phyloP scores from a whole-genome alignment of 192 early-diverging fungal species.

The Dissophora globulifera region DNA sequence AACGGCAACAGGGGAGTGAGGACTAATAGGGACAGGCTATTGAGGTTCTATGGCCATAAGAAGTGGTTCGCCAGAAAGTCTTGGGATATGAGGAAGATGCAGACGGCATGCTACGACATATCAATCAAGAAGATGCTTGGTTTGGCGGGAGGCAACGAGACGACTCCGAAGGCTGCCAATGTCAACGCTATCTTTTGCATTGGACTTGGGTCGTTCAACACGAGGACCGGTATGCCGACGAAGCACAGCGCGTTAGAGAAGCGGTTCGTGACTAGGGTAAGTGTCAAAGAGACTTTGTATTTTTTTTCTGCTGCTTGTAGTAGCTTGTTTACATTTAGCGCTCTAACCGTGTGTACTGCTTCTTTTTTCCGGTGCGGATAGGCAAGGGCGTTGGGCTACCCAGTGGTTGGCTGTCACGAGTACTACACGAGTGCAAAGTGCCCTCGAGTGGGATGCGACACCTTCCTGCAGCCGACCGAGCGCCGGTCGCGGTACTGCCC shows the following conservation, averaged over 20 bases:
- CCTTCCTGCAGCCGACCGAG: too few relatives aligned
- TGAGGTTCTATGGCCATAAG: not conserved
- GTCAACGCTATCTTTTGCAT: conserved; percentile 3
- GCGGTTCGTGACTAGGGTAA: not conserved
- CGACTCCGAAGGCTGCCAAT: not conserved
- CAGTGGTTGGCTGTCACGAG: too few relatives aligned
- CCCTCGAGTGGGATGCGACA: too few relatives aligned
- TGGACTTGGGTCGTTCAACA: not conserved
- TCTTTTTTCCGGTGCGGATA: too few relatives aligned
- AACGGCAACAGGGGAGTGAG: too few relatives aligned
- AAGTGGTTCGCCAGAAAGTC: not conserved
- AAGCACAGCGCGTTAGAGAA: not conserved
- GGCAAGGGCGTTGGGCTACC: too few relatives aligned
- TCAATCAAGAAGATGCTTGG: not conserved
- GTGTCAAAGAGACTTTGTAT: not conserved
- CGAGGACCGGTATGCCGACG: not conserved
- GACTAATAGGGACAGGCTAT: too few relatives aligned
- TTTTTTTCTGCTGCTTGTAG: not conserved
- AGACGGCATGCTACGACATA: not conserved
- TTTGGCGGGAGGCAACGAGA: not conserved
- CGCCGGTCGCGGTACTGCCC: too few relatives aligned
- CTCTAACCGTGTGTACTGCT: not conserved
- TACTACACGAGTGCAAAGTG: too few relatives aligned
- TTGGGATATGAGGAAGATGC: not conserved
- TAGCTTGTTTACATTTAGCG: not conserved